Conservation (phyloP, 2,329 filamentous ascomycete genomes). For the Phaeomoniella chlamydospora region DNA sequence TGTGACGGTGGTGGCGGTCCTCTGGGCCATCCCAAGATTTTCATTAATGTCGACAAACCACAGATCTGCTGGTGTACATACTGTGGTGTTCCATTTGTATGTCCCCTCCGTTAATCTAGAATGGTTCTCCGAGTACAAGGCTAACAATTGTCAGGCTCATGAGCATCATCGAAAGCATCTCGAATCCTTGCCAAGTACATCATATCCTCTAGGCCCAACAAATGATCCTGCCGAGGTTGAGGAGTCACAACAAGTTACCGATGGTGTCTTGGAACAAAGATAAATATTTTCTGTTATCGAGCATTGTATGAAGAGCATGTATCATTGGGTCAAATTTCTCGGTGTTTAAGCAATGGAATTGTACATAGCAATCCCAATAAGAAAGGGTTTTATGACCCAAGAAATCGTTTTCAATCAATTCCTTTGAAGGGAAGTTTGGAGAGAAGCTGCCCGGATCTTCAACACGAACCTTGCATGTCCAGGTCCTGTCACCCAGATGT, state of each 20-base stretch:
- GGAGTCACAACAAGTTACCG: conserved; percentile 42
- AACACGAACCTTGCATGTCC: too few relatives aligned
- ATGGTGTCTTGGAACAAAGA: conserved; percentile 45
- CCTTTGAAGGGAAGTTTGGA: too few relatives aligned
- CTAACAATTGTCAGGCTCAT: conserved; percentile 50
- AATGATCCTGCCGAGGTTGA: conserved; percentile 44
- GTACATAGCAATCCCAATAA: too few relatives aligned
- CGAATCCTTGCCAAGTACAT: conserved; percentile 63
- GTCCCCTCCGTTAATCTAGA: conserved; percentile 22
- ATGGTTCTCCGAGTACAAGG: background rate
- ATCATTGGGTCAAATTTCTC: too few relatives aligned
- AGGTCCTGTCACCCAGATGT: too few relatives aligned
- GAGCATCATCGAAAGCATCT: conserved; percentile 77
- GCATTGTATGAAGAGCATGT: too few relatives aligned
- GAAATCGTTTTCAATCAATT: too few relatives aligned
- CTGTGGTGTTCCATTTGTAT: conserved; percentile 84
- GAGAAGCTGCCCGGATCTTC: too few relatives aligned
- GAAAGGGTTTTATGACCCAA: too few relatives aligned
- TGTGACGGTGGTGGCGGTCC: conserved; percentile 91
- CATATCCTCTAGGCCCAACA: conserved; percentile 62
- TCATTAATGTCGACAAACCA: conserved; percentile 96
- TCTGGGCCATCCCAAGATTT: conserved; percentile 80
- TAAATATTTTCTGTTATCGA: too few relatives aligned
- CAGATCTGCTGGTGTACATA: conserved; percentile 84
- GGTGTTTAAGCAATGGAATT: too few relatives aligned